phyloP scores from a whole-genome alignment of 345 rosid genomes.

The Gossypium longicalyx region DNA sequence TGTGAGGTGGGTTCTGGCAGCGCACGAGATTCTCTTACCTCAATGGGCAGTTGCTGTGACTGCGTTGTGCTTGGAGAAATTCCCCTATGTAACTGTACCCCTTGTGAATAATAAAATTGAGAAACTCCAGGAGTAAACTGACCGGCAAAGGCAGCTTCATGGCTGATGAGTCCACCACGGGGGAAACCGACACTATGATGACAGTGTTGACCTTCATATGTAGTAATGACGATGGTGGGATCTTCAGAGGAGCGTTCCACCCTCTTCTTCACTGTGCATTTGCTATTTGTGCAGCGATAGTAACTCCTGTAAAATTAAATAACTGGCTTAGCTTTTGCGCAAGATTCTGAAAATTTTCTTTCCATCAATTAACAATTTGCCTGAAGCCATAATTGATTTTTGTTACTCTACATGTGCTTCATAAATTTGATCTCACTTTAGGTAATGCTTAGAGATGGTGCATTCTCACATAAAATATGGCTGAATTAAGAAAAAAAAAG shows the following conservation, averaged over 20 bases:
- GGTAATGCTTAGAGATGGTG: neutral
- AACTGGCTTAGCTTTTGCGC: neutral
- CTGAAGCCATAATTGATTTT: neutral
- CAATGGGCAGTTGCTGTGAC: conserved; percentile 22
- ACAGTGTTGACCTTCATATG: conserved; percentile 98
- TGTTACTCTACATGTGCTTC: neutral
- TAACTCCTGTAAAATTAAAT: conserved; percentile 61
- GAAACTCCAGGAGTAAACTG: conserved; percentile 45
- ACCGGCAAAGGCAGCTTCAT: conserved; percentile 42
- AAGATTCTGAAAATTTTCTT: neutral
- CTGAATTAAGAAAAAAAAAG: neutral
- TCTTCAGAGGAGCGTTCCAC: conserved; percentile 91
- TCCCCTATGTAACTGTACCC: conserved; percentile 37
- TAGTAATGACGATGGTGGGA: conserved; percentile 75
- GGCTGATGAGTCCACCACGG: conserved; percentile 62
- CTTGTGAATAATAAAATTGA: conserved; percentile 42
- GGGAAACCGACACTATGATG: conserved; percentile 84
- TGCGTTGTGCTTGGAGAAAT: conserved; percentile 26
- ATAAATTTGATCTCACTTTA: neutral
- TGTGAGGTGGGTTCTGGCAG: conserved; percentile 19
- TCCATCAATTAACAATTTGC: neutral
- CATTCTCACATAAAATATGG: conserved; percentile 1
- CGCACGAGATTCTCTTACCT: conserved; percentile 15
- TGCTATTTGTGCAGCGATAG: conserved; percentile 86
- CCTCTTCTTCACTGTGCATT: conserved; percentile 95